Base-by-base conservation (phyloP, 1,284 basidiomycete genomes). In the Stereum hirsutum region DNA sequence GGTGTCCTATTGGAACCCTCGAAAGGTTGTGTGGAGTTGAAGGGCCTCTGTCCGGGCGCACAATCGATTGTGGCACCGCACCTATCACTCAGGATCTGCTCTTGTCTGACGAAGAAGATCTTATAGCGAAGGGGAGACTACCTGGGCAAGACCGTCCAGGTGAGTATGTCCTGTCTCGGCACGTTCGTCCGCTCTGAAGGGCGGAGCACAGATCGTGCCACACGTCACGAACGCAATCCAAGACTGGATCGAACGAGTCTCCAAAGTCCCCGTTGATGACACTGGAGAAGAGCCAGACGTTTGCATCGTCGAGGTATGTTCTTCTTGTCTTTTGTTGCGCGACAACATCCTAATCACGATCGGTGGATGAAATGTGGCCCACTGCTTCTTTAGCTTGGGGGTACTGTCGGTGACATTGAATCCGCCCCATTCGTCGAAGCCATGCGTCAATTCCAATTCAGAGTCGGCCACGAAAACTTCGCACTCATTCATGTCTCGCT, bases 371-470 rank as follows among this genome's bases (percentile, higher is more conserved):
- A n/a, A 8, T n/a, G 28, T n/a, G 28, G 10, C 20, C 32, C 15
- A 24, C 12, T 21, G 3, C 24, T 14, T 4, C 5, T 32, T 33
- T 49, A 94, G 89, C 83, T 97, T 44, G 95, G 95, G 45, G 95
- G 95, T 35, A 96, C 92, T 1, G 92, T 96, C 15, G 92, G 92
- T 44, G 92, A 96, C 59, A 96, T 96, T 57, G 92, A 96, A 61
- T 94, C 90, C 7, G 92, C 92, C 5, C 96, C 95, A 4, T 99
- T 99, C 63, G 76, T 99, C 45, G 95, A 99, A 65, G 95, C 95
- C 2, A 93, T 99, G 89, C 84, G 95, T 28, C 95, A 99, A 65
- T 99, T 99, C 75, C 92, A 99, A 63, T 99, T 99, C 75, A 84
- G 96, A 45, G 95, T 99, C 23, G 95, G 95, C 19, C 80, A 89